Percentiles rank a stretch among this genome's conserved stretches.
These are phyloP conservation scores for Drechmeria coniospora DNA, from an alignment of 2,329 filamentous ascomycete genomes.

Conservation along the genomic window DNA sequence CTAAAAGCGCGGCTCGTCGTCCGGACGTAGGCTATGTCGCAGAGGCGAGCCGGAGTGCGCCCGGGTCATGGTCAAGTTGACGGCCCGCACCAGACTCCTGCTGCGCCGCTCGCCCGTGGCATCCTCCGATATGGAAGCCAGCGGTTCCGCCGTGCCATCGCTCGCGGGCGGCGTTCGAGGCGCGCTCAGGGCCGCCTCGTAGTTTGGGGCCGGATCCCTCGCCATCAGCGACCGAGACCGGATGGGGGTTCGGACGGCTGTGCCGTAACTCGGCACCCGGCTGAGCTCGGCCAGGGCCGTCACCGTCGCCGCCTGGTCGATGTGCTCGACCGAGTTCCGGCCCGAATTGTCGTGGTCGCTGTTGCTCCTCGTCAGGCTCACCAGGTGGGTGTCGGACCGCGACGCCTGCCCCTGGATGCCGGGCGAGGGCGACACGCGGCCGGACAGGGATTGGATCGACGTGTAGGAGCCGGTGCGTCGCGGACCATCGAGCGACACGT, in stretches of 20 bases:
- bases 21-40: too few species aligned
- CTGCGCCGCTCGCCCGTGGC: conserved; percentile 8
- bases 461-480: conserved; percentile 30
- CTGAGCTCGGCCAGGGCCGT: conserved; percentile 48
- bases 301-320: conserved; percentile 42
- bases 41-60: too few species aligned
- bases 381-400: conserved; percentile 27
- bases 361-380: conserved; percentile 35
- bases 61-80: neutral
- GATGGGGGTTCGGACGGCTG: conserved; percentile 52
- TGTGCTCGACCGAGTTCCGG: conserved; percentile 39
- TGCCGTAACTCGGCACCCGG: conserved; percentile 65
- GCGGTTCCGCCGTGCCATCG: conserved; percentile 13
- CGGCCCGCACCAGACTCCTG: neutral
- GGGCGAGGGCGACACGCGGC: conserved; percentile 27
- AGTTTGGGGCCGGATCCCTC: conserved; percentile 45
- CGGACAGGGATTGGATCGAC: conserved; percentile 26
- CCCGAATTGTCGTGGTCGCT: conserved; percentile 36
- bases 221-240: conserved; percentile 34
- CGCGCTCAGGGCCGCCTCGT: conserved; percentile 42
- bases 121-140: conserved; percentile 18
- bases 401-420: conserved; percentile 18
- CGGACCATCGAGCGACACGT: conserved; percentile 40
- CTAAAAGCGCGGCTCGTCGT: too few species aligned
- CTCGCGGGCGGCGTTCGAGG: conserved; percentile 30